Evolutionary conservation across 139 green algal genomes (phyloP).

Genomic region (Chlorella sp.): DNA sequence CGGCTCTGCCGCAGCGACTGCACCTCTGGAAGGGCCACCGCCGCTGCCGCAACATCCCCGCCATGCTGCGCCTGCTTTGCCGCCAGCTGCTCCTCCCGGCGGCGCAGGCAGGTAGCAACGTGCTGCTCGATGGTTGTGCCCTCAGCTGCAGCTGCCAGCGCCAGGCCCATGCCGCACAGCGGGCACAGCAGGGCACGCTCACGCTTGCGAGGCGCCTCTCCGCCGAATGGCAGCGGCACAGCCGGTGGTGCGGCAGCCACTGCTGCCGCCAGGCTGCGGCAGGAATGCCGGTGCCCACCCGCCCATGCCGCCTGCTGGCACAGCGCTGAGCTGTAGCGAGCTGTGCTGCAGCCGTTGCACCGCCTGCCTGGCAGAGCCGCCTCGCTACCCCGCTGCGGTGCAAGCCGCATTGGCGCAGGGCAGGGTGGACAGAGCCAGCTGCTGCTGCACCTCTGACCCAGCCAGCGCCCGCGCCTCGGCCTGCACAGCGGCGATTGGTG

Average conservation of each 20-base stretch:
- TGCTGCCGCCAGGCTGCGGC: neutral
- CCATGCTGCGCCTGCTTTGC: neutral
- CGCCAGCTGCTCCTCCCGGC: neutral
- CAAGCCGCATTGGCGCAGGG: neutral
- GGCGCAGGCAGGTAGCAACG: neutral
- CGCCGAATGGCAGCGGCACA: neutral
- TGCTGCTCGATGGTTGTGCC: neutral
- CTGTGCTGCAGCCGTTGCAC: neutral
- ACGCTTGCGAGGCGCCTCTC: neutral
- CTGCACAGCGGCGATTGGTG: neutral
- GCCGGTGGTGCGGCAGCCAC: neutral
- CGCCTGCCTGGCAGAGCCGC: neutral
- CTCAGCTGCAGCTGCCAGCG: neutral
- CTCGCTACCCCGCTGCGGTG: neutral
- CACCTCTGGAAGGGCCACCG: neutral
- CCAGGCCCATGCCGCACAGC: neutral
- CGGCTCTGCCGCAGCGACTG: neutral
- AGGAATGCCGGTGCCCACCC: neutral
- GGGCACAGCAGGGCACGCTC: neutral
- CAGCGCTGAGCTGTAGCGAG: neutral
- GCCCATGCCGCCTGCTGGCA: neutral
- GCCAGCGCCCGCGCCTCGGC: neutral
- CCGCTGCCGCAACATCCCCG: neutral
- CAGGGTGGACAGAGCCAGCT: slow-evolving; percentile 2
- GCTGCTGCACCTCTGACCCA: neutral